A percentile compares a stretch with the other conserved stretches of the same genome.
Evolutionary conservation across 345 rosid genomes (phyloP).

Genomic region (Eucalyptus pumila): DNA sequence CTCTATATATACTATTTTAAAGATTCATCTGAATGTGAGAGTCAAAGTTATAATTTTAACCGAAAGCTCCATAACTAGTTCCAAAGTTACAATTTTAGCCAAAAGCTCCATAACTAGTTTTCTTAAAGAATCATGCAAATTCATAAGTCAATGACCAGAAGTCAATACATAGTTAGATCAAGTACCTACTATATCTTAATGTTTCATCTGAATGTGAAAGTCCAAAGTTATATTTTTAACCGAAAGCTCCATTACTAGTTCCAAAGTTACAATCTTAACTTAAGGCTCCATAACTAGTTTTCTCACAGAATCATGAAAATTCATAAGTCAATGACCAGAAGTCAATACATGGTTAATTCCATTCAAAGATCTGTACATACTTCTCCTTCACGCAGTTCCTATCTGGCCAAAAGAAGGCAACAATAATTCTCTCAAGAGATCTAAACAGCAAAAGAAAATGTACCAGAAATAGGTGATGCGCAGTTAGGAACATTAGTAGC

Average conservation of each 20-base stretch:
- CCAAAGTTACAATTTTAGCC: neutral
- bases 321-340: neutral
- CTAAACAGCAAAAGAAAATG: neutral
- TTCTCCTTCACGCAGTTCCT: neutral
- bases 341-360: neutral
- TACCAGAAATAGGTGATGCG: neutral
- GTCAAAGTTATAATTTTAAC: too few species aligned
- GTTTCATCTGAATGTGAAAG: neutral
- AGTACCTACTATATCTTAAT: neutral
- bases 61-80: neutral
- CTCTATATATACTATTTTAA: too few species aligned
- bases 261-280: neutral
- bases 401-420: neutral
- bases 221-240: neutral
- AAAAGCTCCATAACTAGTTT: neutral
- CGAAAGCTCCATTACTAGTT: neutral
- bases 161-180: neutral
- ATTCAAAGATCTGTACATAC: neutral
- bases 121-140: neutral
- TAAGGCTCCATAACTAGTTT: neutral
- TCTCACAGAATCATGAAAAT: neutral
- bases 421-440: neutral
- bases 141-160: neutral
- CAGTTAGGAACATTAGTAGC: neutral
- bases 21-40: too few species aligned